These are phyloP conservation scores for Saccharum officinarum DNA, from an alignment of 176 grass and related monocot species.

Conservation along the genomic window DNA sequence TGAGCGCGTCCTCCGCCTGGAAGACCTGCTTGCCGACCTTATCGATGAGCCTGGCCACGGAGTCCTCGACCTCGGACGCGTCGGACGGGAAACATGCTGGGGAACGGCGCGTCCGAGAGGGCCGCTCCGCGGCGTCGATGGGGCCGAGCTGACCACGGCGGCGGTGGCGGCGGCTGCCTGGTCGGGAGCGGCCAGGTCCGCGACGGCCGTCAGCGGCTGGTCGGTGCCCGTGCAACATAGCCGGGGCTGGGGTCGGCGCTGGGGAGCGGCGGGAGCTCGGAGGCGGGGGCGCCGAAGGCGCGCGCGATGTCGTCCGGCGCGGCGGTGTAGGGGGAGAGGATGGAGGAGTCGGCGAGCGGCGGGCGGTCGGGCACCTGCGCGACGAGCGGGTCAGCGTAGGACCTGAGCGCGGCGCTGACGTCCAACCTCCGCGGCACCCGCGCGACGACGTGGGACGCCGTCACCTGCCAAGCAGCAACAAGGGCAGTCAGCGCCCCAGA, in stretches of 20 bases:
- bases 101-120: conserved; percentile 48
- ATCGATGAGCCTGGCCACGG: conserved; percentile 59
- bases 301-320: conserved; percentile 72
- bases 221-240: conserved; percentile 21
- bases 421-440: conserved; percentile 62
- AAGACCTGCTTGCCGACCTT: conserved; percentile 56
- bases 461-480: conserved; percentile 1
- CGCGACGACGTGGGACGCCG: conserved; percentile 35
- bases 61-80: conserved; percentile 42
- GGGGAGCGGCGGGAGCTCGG: conserved; percentile 30
- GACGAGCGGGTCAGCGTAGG: conserved; percentile 61
- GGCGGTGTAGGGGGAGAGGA: conserved; percentile 72
- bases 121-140: conserved; percentile 29
- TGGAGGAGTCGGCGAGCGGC: conserved; percentile 63
- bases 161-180: neutral
- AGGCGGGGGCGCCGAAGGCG: conserved; percentile 37
- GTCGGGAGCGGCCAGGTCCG: conserved; percentile 23
- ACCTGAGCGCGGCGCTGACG: conserved; percentile 34
- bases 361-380: conserved; percentile 60
- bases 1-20: conserved; percentile 76
- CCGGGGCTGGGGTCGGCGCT: neutral
- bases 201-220: conserved; percentile 33
- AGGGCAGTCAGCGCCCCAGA: neutral
- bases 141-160: neutral
- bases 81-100: conserved; percentile 50